phyloP scores from a whole-genome alignment of 176 grass and related monocot species.

The Hordeum marinum region DNA sequence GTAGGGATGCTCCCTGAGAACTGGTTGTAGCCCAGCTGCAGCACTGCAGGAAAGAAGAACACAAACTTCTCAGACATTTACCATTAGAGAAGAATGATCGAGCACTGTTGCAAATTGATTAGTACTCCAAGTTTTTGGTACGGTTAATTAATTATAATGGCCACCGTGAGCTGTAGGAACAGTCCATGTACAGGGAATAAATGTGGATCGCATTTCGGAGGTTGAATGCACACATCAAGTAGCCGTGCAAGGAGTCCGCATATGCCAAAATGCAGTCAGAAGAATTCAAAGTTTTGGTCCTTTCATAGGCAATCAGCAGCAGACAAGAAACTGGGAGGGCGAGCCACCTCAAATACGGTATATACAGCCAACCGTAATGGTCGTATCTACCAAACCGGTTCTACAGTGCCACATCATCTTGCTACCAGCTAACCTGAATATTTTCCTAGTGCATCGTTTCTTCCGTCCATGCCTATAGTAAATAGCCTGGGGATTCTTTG shows the following conservation, averaged over 20 bases:
- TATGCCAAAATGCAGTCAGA: not conserved
- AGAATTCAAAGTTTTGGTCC: constrained; percentile 16
- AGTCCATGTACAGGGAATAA: not conserved
- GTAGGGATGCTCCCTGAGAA: constrained; percentile 70
- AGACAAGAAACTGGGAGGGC: not conserved
- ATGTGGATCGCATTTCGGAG: not conserved
- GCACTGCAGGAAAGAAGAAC: constrained; percentile 40
- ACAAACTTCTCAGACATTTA: not conserved
- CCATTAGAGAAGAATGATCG: not conserved
- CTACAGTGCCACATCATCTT: no score
- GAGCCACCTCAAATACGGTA: not conserved
- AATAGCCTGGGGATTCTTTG: no score
- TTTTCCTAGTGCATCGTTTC: no score
- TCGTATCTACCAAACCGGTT: no score
- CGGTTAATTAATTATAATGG: not conserved
- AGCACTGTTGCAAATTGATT: constrained; percentile 7
- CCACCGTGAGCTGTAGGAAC: not conserved
- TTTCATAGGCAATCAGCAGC: not conserved
- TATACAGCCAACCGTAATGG: no score
- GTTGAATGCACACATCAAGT: not conserved
- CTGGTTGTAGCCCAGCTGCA: constrained; percentile 81
- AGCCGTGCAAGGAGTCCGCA: constrained; percentile 8
- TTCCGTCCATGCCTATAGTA: no score
- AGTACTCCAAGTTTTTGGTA: not conserved
- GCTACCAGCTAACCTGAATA: no score